Evolutionary conservation across 495 filamentous ascomycete genomes (phyloP).

Genomic region (Tuber magnatum): DNA sequence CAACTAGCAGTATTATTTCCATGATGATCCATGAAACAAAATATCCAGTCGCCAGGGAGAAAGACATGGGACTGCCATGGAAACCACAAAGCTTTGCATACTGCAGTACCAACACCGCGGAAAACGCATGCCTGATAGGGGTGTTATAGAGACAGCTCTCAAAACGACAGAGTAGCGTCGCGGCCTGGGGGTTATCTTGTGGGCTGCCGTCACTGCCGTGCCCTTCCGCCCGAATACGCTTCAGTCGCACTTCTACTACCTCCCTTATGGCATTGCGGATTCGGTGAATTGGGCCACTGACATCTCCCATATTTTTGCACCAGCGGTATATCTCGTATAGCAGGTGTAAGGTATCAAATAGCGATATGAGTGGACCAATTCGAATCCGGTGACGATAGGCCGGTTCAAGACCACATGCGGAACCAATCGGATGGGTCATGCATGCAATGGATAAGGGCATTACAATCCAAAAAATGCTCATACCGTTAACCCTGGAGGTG

Average conservation of each 20-base stretch:
- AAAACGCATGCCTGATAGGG: neutral
- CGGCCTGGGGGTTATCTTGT: neutral
- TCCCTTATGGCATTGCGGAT: neutral
- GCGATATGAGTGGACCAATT: neutral
- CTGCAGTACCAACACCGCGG: neutral
- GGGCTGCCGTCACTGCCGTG: neutral
- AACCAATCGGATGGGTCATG: constrained; percentile 11
- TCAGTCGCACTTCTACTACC: neutral
- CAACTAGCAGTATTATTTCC: neutral
- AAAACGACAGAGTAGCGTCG: too few species aligned
- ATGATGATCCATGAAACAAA: constrained; percentile 8
- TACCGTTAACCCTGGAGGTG: neutral
- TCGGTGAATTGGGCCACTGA: neutral
- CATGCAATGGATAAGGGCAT: neutral
- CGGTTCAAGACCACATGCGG: neutral
- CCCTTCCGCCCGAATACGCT: neutral
- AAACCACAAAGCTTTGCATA: constrained; percentile 6
- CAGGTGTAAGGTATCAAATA: neutral
- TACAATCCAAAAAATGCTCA: constrained; percentile 8
- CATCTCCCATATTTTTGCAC: neutral
- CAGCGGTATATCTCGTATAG: neutral
- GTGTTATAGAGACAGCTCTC: neutral
- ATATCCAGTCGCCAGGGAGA: neutral
- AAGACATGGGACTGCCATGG: neutral
- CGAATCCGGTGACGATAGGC: neutral